Evolutionary conservation across 768 basidiomycete species (phyloP), one percentile per base, ranked within the genome.

Genomic region (Mycena metata): DNA sequence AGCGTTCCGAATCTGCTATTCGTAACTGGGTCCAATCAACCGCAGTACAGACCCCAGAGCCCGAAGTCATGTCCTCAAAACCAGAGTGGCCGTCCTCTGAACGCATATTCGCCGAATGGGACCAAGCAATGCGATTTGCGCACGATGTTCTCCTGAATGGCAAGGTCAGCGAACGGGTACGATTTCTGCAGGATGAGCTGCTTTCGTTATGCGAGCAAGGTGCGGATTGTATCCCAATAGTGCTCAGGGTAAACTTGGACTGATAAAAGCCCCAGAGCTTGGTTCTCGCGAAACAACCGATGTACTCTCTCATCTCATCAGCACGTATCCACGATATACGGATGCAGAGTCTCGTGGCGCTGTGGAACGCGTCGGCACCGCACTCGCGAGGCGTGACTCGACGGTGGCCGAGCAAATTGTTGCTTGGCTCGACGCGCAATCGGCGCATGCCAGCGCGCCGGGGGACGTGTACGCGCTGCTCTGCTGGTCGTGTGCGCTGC

Each of bases 271-370:
- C 33, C 41, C 36, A 72, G 70, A 72, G 5, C 42, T 72, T 19
- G 67, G 70, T 26, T 68, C 70, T 56, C 63, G 70, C 23, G 47
- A 72, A 66, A 66, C 60, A 21, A 51, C 51, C 12, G 94, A 94
- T 74, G 73, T 96, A 26, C 91, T 96, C 78, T 84, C 84, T 65
- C 81, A 96, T 6, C 79, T 96, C 55, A 91, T 90, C 2, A 80
- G 88, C 58, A 95, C 93, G 0, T 92, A 94, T 77, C 89, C 92
- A 17, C 88, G 91, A 72, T 96, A 96, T 82, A 81, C 88, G 49
- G 95, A 96, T 76, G 77, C 84, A 3, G 75, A 83, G 54, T 96
- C 95, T 1, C 84, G 90, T 67, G 85, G 88, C 62, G 92, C 92
- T 3, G 91, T 93, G 0, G 90, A 94, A 73, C 79, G 80, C 2